Conservation (phyloP, 129 eudicot species). For the Lactuca sativa region DNA sequence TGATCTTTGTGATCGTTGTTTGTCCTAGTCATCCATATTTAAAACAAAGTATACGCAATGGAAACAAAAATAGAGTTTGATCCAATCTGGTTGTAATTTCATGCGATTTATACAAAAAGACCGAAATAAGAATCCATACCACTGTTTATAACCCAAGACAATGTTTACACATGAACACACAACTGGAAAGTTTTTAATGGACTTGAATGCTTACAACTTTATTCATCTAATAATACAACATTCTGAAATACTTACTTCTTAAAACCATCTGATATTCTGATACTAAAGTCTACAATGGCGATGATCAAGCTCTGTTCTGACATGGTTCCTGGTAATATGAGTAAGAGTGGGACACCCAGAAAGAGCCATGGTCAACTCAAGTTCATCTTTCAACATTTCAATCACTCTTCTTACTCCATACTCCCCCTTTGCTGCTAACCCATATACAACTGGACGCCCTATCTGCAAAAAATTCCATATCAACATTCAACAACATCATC, state of each 20-base stretch:
- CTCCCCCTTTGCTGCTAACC: constrained; percentile 72
- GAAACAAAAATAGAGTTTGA: too few species aligned
- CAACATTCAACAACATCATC: neutral
- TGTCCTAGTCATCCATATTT: too few species aligned
- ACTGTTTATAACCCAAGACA: too few species aligned
- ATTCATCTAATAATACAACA: neutral
- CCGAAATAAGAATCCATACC: too few species aligned
- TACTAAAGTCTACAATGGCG: constrained; percentile 31
- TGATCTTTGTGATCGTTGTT: too few species aligned
- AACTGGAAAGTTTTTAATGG: neutral
- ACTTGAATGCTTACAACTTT: neutral
- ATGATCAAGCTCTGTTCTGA: constrained; percentile 39
- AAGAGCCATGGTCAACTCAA: constrained; percentile 85
- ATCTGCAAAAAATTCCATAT: constrained; percentile 42
- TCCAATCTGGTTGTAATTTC: too few species aligned
- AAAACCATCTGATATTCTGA: neutral
- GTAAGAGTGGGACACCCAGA: constrained; percentile 57
- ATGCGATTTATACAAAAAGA: too few species aligned
- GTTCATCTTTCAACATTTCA: constrained; percentile 68
- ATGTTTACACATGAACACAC: neutral
- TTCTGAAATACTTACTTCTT: neutral
- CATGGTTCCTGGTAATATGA: constrained; percentile 65
- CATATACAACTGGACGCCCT: constrained; percentile 63
- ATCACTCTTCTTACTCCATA: constrained; percentile 55
- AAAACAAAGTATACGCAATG: too few species aligned